phyloP scores from a whole-genome alignment of 768 basidiomycete species.

The Termitomyces sp. region DNA sequence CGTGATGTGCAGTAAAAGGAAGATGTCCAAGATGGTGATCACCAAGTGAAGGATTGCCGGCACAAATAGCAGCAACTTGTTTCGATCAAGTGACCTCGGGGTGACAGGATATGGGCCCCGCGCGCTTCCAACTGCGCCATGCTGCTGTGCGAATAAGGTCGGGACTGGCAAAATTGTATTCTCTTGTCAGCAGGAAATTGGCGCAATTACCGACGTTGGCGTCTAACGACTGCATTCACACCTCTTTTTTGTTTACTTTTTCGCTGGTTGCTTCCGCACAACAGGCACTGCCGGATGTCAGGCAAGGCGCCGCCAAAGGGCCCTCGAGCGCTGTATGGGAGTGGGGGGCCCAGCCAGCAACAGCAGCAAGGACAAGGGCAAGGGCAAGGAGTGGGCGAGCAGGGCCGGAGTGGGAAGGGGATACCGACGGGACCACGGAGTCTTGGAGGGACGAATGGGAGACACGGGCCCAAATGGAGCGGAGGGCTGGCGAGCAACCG shows the following conservation, averaged over 20 bases:
- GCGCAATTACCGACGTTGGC: not conserved
- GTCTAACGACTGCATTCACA: too few species aligned
- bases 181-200: too few species aligned
- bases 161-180: too few species aligned
- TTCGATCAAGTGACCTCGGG: slow-evolving; percentile 8
- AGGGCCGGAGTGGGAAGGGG: too few species aligned
- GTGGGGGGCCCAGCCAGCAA: slow-evolving; percentile 16
- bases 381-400: too few species aligned
- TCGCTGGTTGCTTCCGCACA: too few species aligned
- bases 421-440: slow-evolving; percentile 12
- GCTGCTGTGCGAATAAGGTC: too few species aligned
- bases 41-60: too few species aligned
- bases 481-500: slow-evolving; percentile 22
- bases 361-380: slow-evolving; percentile 17
- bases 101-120: not conserved
- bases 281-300: slow-evolving; percentile 46
- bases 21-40: too few species aligned
- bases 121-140: slow-evolving; percentile 5
- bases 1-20: too few species aligned
- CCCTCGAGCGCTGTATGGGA: slow-evolving; percentile 59
- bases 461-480: not conserved
- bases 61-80: slow-evolving; percentile 9
- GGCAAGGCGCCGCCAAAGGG: slow-evolving; percentile 75
- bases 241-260: too few species aligned
- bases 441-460: slow-evolving; percentile 1